Conservation (phyloP, 371 early-diverging fungal genomes). For the Apophysomyces trapeziformis region DNA sequence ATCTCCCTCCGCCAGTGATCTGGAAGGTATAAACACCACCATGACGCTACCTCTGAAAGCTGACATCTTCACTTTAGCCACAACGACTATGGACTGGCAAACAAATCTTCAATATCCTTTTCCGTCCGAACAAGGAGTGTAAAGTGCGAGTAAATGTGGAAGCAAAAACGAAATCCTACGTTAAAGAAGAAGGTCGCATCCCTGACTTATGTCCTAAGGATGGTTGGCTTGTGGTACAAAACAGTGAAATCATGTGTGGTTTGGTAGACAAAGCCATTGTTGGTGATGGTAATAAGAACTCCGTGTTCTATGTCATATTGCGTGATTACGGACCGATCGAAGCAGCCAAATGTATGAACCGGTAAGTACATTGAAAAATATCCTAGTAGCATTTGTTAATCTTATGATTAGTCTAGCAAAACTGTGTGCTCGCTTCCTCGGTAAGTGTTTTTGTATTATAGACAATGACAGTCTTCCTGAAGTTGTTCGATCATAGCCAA, state of each 20-base stretch:
- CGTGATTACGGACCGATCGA: conserved; percentile 90
- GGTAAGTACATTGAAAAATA: conserved; percentile 28
- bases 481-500: conserved; percentile 56
- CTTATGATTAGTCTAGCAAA: conserved; percentile 70
- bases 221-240: conserved; percentile 87
- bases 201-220: conserved; percentile 91
- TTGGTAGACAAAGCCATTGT: conserved; percentile 94
- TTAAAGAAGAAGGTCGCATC: conserved; percentile 59
- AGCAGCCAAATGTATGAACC: conserved; percentile 94
- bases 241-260: conserved; percentile 96
- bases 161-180: conserved; percentile 81
- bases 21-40: conserved; percentile 60
- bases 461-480: neutral
- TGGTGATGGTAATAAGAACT: conserved; percentile 96
- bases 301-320: conserved; percentile 92
- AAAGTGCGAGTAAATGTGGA: conserved; percentile 85
- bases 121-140: conserved; percentile 82
- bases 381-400: neutral
- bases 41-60: neutral
- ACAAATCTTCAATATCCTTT: conserved; percentile 80
- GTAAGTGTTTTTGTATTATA: conserved; percentile 36
- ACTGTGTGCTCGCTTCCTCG: conserved; percentile 91
- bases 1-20: conserved; percentile 95
- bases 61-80: conserved; percentile 46
- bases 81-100: conserved; percentile 69